Conservation (phyloP, 1,139 yeast species). For the Candida tetrigidarum region DNA sequence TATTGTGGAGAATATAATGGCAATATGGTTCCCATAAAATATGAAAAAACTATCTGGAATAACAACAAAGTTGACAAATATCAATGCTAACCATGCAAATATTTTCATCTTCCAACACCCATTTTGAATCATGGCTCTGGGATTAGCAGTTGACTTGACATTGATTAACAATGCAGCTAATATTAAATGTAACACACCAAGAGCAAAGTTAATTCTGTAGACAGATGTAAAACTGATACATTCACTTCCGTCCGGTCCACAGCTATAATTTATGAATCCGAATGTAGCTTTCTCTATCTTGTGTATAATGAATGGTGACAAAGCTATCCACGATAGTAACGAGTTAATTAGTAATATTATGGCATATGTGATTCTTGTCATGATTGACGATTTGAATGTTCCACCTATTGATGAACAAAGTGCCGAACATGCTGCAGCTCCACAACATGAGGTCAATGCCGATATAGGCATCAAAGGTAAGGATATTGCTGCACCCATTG, state of each 20-base stretch:
- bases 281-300: constrained; percentile 76
- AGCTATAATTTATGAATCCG: constrained; percentile 62
- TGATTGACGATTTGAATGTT: constrained; percentile 65
- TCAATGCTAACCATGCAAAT: constrained; percentile 58
- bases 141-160: constrained; percentile 77
- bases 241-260: constrained; percentile 79
- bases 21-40: constrained; percentile 89
- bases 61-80: constrained; percentile 63
- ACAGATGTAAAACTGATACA: constrained; percentile 95
- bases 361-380: constrained; percentile 81
- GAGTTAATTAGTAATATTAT: constrained; percentile 76
- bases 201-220: constrained; percentile 85
- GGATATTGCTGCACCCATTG: constrained; percentile 87
- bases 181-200: constrained; percentile 77
- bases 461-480: constrained; percentile 65
- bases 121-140: constrained; percentile 84
- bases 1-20: constrained; percentile 81
- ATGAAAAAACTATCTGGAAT: constrained; percentile 89
- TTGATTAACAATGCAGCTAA: constrained; percentile 72
- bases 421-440: constrained; percentile 83
- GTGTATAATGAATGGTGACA: constrained; percentile 79
- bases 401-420: constrained; percentile 65
- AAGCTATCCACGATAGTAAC: constrained; percentile 85
- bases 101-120: constrained; percentile 89
- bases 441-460: constrained; percentile 78